Percentiles rank a stretch among this genome's conserved stretches.
Evolutionary conservation across 1,284 basidiomycete species (phyloP).

Genomic region (Trametes pubescens): DNA sequence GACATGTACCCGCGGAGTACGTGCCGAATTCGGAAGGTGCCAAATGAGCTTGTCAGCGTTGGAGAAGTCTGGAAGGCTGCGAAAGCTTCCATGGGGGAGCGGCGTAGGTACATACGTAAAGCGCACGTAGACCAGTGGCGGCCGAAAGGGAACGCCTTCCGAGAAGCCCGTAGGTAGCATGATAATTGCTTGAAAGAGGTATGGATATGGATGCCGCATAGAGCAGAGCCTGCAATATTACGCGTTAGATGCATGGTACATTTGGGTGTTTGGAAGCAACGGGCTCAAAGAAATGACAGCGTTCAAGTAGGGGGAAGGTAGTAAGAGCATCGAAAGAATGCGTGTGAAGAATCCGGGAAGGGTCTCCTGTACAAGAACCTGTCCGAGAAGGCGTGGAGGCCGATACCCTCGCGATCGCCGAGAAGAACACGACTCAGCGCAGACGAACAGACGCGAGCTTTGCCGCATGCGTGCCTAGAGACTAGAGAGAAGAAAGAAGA

Average conservation of each 20-base stretch:
- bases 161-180: background rate
- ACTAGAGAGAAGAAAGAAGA: background rate
- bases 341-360: background rate
- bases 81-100: background rate
- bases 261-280: background rate
- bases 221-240: too few relatives aligned
- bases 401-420: constrained; percentile 8
- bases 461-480: background rate
- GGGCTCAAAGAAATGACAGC: background rate
- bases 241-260: background rate
- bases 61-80: background rate
- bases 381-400: background rate
- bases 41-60: background rate
- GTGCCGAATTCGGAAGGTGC: background rate
- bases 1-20: background rate
- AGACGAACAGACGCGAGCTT: background rate
- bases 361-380: background rate
- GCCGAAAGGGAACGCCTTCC: background rate
- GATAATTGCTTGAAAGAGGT: too few relatives aligned
- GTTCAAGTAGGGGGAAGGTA: background rate
- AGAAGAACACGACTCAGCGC: background rate
- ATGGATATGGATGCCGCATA: too few relatives aligned
- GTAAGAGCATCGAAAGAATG: background rate
- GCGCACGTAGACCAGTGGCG: background rate
- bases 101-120: background rate